phyloP scores from a whole-genome alignment of 1,284 basidiomycete species.

The Pulveroboletus sp. region DNA sequence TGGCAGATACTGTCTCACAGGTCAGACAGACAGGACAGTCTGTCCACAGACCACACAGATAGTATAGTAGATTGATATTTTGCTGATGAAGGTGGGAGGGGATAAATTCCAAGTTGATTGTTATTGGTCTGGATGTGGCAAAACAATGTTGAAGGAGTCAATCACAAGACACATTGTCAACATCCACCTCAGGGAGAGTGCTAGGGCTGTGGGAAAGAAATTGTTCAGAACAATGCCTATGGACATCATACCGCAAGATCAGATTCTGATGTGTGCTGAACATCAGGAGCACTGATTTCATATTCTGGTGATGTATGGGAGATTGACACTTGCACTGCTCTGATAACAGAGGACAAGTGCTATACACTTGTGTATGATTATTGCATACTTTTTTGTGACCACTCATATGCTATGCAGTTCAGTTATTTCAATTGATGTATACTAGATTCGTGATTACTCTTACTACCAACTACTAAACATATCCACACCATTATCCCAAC shows the following conservation, averaged over 20 bases:
- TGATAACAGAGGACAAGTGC: constrained; percentile 3
- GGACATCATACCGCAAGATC: constrained; percentile 9
- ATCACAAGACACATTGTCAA: constrained; percentile 18
- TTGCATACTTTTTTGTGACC: not conserved
- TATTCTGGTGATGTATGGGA: constrained; percentile 6
- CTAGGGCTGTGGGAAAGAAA: constrained; percentile 11
- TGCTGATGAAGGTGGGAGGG: too few species aligned
- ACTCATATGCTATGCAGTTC: not conserved
- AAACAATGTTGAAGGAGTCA: constrained; percentile 23
- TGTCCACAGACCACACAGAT: too few species aligned
- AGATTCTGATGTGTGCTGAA: constrained; percentile 4
- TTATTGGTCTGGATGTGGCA: constrained; percentile 16
- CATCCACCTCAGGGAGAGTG: constrained; percentile 20
- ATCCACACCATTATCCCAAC: too few species aligned
- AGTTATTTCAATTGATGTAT: not conserved
- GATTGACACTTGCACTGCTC: constrained; percentile 10
- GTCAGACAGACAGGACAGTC: too few species aligned
- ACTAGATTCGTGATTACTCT: not conserved
- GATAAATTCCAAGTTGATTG: constrained; percentile 17
- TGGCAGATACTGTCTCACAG: too few species aligned
- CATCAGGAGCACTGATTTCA: constrained; percentile 7
- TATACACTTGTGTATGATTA: not conserved
- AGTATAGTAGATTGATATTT: too few species aligned
- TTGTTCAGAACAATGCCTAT: constrained; percentile 11
- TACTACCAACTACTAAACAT: not conserved